Percentiles rank a stretch among this genome's conserved stretches.
phyloP scores from a whole-genome alignment of 768 basidiomycete species.

The Leccinum aurantiacum region DNA sequence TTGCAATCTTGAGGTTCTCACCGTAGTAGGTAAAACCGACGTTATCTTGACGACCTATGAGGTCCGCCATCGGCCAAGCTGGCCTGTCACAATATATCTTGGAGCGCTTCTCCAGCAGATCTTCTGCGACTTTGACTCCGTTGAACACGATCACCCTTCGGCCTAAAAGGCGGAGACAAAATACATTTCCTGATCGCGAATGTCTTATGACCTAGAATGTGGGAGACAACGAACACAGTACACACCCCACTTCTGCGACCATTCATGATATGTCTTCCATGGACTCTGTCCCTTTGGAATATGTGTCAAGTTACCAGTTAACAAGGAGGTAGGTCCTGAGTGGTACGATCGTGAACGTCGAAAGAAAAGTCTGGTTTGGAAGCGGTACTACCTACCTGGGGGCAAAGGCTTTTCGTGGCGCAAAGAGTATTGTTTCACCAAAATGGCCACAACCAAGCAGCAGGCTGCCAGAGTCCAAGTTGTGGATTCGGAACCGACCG shows the following conservation, averaged over 20 bases:
- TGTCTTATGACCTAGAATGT: background rate
- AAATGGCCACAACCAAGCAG: background rate
- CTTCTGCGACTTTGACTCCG: slow-evolving; percentile 38
- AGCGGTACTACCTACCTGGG: background rate
- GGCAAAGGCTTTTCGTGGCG: background rate
- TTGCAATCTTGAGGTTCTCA: slow-evolving; percentile 33
- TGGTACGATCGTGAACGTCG: background rate
- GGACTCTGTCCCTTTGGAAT: slow-evolving; percentile 1
- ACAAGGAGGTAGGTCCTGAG: slow-evolving; percentile 3
- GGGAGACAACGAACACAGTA: background rate
- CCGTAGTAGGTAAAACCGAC: slow-evolving; percentile 35
- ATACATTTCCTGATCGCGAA: slow-evolving; percentile 29
- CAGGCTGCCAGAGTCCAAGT: background rate
- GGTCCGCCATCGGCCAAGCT: slow-evolving; percentile 42
- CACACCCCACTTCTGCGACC: slow-evolving; percentile 24
- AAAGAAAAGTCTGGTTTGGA: background rate
- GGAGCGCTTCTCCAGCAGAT: slow-evolving; percentile 47
- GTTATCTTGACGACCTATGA: slow-evolving; percentile 42
- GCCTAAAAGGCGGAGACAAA: slow-evolving; percentile 48
- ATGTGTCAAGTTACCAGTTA: background rate
- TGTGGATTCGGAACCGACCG: background rate
- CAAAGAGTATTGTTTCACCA: background rate
- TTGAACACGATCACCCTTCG: slow-evolving; percentile 44
- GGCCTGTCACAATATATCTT: slow-evolving; percentile 51
- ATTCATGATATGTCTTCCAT: slow-evolving; percentile 8